Conservation (phyloP, 495 filamentous ascomycete genomes). For the Annulohypoxylon maeteangense region DNA sequence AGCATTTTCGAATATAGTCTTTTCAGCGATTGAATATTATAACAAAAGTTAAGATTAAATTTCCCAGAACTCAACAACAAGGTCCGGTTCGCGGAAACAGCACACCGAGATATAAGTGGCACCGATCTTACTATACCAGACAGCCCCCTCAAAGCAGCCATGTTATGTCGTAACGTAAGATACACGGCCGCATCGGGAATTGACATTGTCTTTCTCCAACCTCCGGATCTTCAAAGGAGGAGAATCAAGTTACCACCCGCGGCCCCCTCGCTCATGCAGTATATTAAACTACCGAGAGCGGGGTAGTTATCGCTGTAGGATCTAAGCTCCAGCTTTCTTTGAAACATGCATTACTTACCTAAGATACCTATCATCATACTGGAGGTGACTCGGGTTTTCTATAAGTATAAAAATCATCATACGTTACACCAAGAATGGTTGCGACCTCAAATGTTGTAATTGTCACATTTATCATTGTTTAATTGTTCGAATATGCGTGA, state of each 20-base stretch:
- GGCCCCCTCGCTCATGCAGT: constrained; percentile 13
- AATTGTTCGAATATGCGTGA: neutral
- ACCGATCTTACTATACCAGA: constrained; percentile 7
- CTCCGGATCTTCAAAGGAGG: constrained; percentile 14
- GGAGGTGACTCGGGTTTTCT: neutral
- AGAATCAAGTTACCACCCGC: constrained; percentile 12
- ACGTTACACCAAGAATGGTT: neutral
- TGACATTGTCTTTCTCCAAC: constrained; percentile 10
- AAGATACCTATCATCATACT: neutral
- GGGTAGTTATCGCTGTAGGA: constrained; percentile 20
- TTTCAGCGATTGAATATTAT: neutral
- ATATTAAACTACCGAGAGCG: constrained; percentile 39
- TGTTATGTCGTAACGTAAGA: neutral
- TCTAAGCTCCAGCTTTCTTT: neutral
- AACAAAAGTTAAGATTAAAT: neutral
- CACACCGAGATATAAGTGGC: constrained; percentile 15
- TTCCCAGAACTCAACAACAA: constrained; percentile 11
- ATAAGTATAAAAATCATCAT: neutral
- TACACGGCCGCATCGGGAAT: neutral
- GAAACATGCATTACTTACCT: neutral
- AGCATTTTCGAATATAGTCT: constrained; percentile 63
- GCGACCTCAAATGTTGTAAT: neutral
- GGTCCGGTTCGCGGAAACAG: constrained; percentile 2
- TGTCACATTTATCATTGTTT: neutral
- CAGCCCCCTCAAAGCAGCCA: neutral